These are phyloP conservation scores for Helotiales sp. DNA, from an alignment of 2,329 filamentous ascomycete genomes.

Conservation along the genomic window DNA sequence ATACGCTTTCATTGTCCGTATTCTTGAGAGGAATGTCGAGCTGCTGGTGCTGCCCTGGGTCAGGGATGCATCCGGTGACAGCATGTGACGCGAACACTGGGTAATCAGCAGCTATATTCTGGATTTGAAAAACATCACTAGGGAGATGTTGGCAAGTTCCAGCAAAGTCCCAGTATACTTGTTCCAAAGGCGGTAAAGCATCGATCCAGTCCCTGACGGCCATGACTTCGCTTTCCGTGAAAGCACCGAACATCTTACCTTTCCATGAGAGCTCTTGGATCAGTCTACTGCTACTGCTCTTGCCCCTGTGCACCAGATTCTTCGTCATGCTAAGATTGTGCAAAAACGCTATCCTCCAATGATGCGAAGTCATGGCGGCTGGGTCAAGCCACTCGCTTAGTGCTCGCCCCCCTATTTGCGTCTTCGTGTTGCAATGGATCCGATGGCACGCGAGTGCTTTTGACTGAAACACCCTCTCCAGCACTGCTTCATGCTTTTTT, in stretches of 20 bases:
- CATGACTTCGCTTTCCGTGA: constrained; percentile 44
- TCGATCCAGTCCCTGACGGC: constrained; percentile 43
- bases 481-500: constrained; percentile 17
- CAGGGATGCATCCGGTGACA: constrained; percentile 1
- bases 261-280: constrained; percentile 45
- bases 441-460: constrained; percentile 41
- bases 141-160: neutral
- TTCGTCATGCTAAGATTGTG: constrained; percentile 36
- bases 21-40: too few species aligned
- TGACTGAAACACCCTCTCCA: constrained; percentile 38
- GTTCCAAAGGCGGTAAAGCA: constrained; percentile 33
- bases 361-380: constrained; percentile 28
- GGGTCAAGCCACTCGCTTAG: constrained; percentile 45
- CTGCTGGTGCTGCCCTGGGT: constrained; percentile 10
- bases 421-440: constrained; percentile 41
- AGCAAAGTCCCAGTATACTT: too few species aligned
- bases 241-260: constrained; percentile 51
- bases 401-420: constrained; percentile 40
- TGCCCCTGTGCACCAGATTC: constrained; percentile 44
- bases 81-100: constrained; percentile 1
- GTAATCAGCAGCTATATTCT: constrained; percentile 14
- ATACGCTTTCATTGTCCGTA: too few species aligned
- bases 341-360: constrained; percentile 40
- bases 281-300: constrained; percentile 41
- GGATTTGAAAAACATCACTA: neutral